Evolutionary conservation across 148 eudicot species (phyloP), one percentile per base, ranked within the genome.

Genomic region (Hydrangea macrophylla): DNA sequence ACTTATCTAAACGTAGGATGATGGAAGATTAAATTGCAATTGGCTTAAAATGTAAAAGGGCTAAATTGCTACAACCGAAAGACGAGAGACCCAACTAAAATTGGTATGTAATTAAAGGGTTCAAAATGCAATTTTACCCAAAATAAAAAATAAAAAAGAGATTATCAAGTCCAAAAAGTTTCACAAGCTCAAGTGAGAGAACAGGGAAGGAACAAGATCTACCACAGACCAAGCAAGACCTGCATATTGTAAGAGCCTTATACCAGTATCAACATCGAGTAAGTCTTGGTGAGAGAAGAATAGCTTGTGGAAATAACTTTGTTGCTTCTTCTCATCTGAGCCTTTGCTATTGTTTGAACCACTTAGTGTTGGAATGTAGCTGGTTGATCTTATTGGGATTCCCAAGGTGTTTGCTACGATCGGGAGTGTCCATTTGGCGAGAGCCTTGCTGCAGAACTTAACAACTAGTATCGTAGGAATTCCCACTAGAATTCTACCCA

Each of bases 201-300:
- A 93, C 39, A 93, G 67, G 15, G 96, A 83, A 5, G 99, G 99
- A 75, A 94, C 99, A 55, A 90, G 96, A 76, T 94, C 99, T 40
- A 94, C 99, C 59, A 91, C 97, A 50, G 99, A 84, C 97, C 97
- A 94, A 6, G 97, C 97, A 64, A 94, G 96, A 26, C 99, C 97
- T 17, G 97, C 90, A 75, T 91, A 94, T 71, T 94, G 99, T 36
- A 94, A 56, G 65, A 94, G 84, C 78, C 97, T 84, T 67, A 91
- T 91, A 60, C 96, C 97, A 18, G 99, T 86, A 69, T 94, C 99
- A 32, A 94, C 89, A 70, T 94, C 97, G 25, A 94, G 89, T 8
- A 84, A 85, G 22, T 81, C 82, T 70, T 87, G 84, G 6, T 70
- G 56, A 36, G 82, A 72, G 64, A 90, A 81, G 48, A 87, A 73